Percentiles rank a stretch among this genome's conserved stretches.
phyloP scores from a whole-genome alignment of 768 basidiomycete genomes.

The Mycena indigotica region DNA sequence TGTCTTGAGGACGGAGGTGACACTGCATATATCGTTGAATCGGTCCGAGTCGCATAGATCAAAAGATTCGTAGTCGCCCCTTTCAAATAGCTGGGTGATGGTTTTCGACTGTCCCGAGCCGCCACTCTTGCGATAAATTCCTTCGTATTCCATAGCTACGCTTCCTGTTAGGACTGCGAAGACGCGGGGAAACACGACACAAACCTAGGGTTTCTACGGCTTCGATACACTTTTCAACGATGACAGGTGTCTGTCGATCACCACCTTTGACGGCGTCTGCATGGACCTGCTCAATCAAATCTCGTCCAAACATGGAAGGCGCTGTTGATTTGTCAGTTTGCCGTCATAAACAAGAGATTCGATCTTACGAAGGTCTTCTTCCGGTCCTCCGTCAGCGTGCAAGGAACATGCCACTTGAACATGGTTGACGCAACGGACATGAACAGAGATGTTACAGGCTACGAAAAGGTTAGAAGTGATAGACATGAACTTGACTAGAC shows the following conservation, averaged over 20 bases:
- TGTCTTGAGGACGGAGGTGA: constrained; percentile 95
- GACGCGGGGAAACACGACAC: constrained; percentile 26
- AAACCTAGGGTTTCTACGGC: constrained; percentile 87
- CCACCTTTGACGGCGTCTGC: constrained; percentile 57
- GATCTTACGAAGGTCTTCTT: constrained; percentile 46
- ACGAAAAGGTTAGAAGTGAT: constrained; percentile 6
- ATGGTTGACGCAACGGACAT: constrained; percentile 80
- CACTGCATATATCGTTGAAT: constrained; percentile 96
- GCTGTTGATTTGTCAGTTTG: constrained; percentile 44
- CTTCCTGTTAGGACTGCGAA: not conserved
- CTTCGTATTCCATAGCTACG: constrained; percentile 91
- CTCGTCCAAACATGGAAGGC: constrained; percentile 92
- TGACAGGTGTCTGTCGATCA: constrained; percentile 72
- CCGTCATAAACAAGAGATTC: constrained; percentile 2
- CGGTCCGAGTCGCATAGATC: constrained; percentile 83
- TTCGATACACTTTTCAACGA: constrained; percentile 94
- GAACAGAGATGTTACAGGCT: constrained; percentile 87
- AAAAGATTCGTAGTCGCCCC: constrained; percentile 86
- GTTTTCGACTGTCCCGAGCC: constrained; percentile 89
- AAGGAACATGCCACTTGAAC: constrained; percentile 69
- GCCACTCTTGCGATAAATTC: constrained; percentile 97
- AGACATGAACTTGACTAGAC: constrained; percentile 34
- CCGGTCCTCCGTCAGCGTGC: constrained; percentile 35
- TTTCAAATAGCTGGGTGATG: constrained; percentile 93
- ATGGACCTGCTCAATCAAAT: constrained; percentile 80